These are phyloP conservation scores for Fraxinus latifolia DNA, from an alignment of 305 asterid genomes.

Conservation along the genomic window DNA sequence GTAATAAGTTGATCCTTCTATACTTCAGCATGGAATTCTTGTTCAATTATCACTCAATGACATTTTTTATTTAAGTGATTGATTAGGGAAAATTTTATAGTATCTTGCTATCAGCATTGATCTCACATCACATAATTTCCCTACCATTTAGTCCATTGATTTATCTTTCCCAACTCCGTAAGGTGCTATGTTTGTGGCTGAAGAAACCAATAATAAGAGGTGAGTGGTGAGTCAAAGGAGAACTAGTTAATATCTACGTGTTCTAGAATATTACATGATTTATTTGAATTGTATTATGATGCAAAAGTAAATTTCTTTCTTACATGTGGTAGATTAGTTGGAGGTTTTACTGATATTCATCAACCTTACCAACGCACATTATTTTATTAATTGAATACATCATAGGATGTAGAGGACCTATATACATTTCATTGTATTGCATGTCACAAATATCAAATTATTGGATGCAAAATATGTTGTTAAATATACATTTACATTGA, in stretches of 20 bases:
- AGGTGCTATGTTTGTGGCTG: constrained; percentile 5
- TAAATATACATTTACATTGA: neutral
- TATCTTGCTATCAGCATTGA: constrained; percentile 14
- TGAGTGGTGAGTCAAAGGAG: constrained; percentile 11
- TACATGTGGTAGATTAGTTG: neutral
- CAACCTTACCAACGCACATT: neutral
- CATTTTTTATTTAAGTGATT: constrained; percentile 7
- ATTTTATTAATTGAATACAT: neutral
- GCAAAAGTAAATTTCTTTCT: neutral
- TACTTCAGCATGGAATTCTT: constrained; percentile 17
- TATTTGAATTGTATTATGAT: constrained; percentile 1
- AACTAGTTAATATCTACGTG: constrained; percentile 5
- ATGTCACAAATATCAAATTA: constrained; percentile 12
- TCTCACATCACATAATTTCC: neutral
- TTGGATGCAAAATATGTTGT: constrained; percentile 10
- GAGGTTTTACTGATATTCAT: neutral
- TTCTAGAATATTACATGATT: neutral
- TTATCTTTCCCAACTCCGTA: constrained; percentile 1
- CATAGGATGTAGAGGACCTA: no score
- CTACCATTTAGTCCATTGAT: neutral
- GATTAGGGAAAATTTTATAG: neutral
- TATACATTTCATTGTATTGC: constrained; percentile 2
- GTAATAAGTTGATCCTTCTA: neutral
- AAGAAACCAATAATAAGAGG: constrained; percentile 14
- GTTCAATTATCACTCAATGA: constrained; percentile 3